Evolutionary conservation across 306 rosid genomes (phyloP), one percentile per base, ranked within the genome.

Genomic region (Cucurbita ficifolia): DNA sequence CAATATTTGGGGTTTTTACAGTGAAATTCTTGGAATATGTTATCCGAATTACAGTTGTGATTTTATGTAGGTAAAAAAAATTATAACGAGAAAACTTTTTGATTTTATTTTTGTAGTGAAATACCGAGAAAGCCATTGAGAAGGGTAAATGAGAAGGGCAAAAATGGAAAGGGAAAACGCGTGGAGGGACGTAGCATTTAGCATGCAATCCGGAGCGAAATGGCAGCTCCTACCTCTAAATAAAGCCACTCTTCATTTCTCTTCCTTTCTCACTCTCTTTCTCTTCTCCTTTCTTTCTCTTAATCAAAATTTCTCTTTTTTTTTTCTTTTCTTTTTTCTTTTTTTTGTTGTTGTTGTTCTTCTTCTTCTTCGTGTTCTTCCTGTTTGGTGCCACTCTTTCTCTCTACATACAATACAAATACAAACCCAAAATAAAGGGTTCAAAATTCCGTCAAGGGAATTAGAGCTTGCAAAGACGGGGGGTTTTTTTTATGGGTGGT

Each of bases 141-240:
- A 1, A 1, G 65, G 19, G 8, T 21, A 7, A 19, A 36, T 21
- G 14, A 51, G 3, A 60, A 10, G 76, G 75, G 58, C 54, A 68
- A 70, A 55, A 52, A 58, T 73, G 79, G 69, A 79, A 73, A 81
- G 78, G 75, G 77, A 38, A 79, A 88, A 75, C 83, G 88, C 76
- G 80, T 79, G 50, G 46, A 74, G 52, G 72, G 83, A 86, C 72
- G 91, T 86, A 84, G 82, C 90, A 83, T 72, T 39, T 0, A 83
- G 86, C 97, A 86, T 93, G 92, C 82, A 90, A 87, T 14, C 48
- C 96, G 92, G 88, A 68, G 80, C 90, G 92, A 88, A 88, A 88
- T 76, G 83, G 62, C 73, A 79, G 93, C 84, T 88, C 84, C 36
- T 19, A 68, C 91, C 88, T 88, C 81, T 83, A 76, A 74, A 76